These are phyloP conservation scores for Protomyces macrosporus DNA, from an alignment of 1,139 yeast species.

Conservation along the genomic window DNA sequence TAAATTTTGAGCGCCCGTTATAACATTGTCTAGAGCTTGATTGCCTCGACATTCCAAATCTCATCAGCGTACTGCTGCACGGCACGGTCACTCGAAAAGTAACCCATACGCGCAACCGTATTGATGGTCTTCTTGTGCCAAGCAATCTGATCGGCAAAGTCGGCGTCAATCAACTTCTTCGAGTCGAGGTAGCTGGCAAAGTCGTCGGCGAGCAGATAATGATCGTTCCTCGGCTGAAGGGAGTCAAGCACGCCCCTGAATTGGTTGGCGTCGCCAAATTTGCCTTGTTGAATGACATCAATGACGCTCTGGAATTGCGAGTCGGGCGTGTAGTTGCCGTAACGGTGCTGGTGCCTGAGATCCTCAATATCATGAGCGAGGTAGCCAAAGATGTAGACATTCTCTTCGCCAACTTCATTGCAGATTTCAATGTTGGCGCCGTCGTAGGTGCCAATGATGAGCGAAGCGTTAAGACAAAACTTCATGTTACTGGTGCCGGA, in stretches of 20 bases:
- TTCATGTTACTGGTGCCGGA: slow-evolving; percentile 96
- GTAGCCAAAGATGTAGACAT: slow-evolving; percentile 86
- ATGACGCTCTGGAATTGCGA: slow-evolving; percentile 57
- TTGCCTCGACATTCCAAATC: slow-evolving; percentile 77
- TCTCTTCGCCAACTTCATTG: slow-evolving; percentile 87
- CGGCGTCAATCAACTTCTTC: slow-evolving; percentile 68
- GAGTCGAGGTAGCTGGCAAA: slow-evolving; percentile 81
- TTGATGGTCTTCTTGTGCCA: slow-evolving; percentile 75
- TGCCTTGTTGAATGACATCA: slow-evolving; percentile 43
- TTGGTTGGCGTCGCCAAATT: slow-evolving; percentile 66
- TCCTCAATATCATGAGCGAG: slow-evolving; percentile 85
- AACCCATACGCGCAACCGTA: slow-evolving; percentile 90
- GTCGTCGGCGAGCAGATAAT: slow-evolving; percentile 82
- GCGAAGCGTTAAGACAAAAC: slow-evolving; percentile 88
- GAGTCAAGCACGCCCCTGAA: slow-evolving; percentile 65
- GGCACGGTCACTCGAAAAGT: slow-evolving; percentile 71
- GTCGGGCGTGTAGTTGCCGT: slow-evolving; percentile 41
- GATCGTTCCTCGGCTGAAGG: slow-evolving; percentile 59
- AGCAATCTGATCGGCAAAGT: slow-evolving; percentile 57
- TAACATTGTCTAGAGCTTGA: slow-evolving; percentile 25
- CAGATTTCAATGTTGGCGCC: slow-evolving; percentile 98
- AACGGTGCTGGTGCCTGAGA: slow-evolving; percentile 67
- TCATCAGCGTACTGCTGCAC: slow-evolving; percentile 88
- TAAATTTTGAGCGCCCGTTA: too few species aligned
- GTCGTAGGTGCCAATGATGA: slow-evolving; percentile 91